Evolutionary conservation across 2,329 filamentous ascomycete species (phyloP).

Genomic region (Neofusicoccum laricinum): DNA sequence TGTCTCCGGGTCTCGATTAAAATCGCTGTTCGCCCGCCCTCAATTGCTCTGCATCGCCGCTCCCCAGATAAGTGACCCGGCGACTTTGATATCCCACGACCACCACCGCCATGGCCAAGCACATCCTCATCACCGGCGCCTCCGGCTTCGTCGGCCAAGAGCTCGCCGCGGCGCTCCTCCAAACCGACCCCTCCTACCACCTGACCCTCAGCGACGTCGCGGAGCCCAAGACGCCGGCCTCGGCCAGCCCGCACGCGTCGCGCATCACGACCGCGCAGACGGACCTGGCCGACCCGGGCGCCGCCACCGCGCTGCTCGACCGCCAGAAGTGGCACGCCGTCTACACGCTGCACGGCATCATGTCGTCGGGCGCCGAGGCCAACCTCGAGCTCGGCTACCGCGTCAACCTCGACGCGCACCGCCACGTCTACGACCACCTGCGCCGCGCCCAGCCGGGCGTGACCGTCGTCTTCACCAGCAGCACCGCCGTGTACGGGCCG

Average conservation of each 20-base stretch:
- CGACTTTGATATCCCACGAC: slow-evolving; percentile 1
- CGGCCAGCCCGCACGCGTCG: background rate
- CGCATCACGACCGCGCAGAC: slow-evolving; percentile 16
- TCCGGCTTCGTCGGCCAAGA: slow-evolving; percentile 23
- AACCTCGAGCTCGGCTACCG: slow-evolving; percentile 55
- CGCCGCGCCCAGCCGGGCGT: slow-evolving; percentile 48
- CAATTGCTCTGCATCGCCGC: background rate
- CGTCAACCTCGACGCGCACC: slow-evolving; percentile 58
- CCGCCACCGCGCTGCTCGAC: background rate
- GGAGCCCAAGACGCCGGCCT: slow-evolving; percentile 15
- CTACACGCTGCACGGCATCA: slow-evolving; percentile 63
- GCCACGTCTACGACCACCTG: slow-evolving; percentile 50
- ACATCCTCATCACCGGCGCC: slow-evolving; percentile 22
- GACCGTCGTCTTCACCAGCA: slow-evolving; percentile 56
- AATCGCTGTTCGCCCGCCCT: background rate
- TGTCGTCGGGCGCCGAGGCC: slow-evolving; percentile 60
- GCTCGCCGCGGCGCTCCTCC: slow-evolving; percentile 19
- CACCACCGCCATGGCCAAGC: background rate
- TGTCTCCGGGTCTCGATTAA: background rate
- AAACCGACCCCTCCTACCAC: slow-evolving; percentile 6
- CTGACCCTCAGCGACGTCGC: slow-evolving; percentile 21
- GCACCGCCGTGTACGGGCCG: slow-evolving; percentile 58
- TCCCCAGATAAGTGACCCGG: background rate
- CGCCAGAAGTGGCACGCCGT: slow-evolving; percentile 18
- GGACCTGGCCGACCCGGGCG: slow-evolving; percentile 17